A percentile compares a stretch with the other conserved stretches of the same genome.
Conservation (phyloP, 768 basidiomycete species). For the Leccinum disarticulatum region DNA sequence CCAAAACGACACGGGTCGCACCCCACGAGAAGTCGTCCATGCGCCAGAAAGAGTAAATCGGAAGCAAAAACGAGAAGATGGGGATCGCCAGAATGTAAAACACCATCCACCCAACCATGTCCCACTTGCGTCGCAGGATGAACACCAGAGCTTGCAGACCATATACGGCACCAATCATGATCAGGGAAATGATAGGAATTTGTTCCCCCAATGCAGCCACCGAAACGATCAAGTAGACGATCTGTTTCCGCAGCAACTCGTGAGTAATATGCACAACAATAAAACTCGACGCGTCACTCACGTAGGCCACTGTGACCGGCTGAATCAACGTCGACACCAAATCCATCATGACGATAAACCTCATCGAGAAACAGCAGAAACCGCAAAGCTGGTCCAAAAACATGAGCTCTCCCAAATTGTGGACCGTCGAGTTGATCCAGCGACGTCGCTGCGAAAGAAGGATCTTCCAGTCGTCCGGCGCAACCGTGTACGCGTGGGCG, state of each 20-base stretch:
- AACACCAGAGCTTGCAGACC: constrained; percentile 93
- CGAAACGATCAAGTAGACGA: constrained; percentile 84
- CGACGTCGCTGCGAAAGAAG: constrained; percentile 94
- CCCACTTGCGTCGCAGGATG: constrained; percentile 91
- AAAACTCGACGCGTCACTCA: constrained; percentile 41
- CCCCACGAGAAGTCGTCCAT: constrained; percentile 99
- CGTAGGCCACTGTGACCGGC: constrained; percentile 87
- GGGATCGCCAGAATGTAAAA: constrained; percentile 97
- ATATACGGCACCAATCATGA: constrained; percentile 94
- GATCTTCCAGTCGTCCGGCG: constrained; percentile 94
- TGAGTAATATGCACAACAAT: constrained; percentile 6
- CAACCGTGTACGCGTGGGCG: constrained; percentile 91
- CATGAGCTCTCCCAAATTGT: constrained; percentile 92
- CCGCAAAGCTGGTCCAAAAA: constrained; percentile 91
- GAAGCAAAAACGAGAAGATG: constrained; percentile 89
- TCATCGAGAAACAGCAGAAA: constrained; percentile 99
- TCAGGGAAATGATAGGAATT: constrained; percentile 78
- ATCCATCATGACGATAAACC: constrained; percentile 97
- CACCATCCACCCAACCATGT: constrained; percentile 97
- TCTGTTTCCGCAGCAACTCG: constrained; percentile 40
- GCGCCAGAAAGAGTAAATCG: constrained; percentile 93
- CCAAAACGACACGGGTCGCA: constrained; percentile 86
- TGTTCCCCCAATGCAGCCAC: constrained; percentile 63
- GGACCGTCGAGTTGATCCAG: constrained; percentile 99
- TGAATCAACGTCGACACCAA: constrained; percentile 82